Conservation (phyloP, 768 basidiomycete species). For the Mycena albidolilacea region DNA sequence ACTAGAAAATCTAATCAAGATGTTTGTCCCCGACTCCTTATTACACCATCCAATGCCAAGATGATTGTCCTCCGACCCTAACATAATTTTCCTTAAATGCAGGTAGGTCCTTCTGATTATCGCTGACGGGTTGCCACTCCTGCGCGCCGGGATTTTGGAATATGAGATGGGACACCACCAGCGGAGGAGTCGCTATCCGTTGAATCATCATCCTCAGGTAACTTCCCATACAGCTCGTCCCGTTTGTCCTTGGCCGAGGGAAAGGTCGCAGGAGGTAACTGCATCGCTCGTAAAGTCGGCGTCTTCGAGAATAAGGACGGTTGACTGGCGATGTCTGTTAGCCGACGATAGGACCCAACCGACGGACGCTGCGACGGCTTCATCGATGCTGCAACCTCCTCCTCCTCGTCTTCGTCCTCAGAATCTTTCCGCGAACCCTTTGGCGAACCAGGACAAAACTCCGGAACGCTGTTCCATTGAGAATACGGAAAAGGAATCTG, state of each 20-base stretch:
- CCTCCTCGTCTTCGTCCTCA: conserved; percentile 59
- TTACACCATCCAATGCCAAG: too few species aligned
- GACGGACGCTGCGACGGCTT: conserved; percentile 40
- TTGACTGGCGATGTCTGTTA: conserved; percentile 70
- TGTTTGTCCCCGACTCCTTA: too few species aligned
- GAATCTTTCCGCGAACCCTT: conserved; percentile 59
- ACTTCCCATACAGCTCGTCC: conserved; percentile 55
- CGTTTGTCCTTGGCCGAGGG: conserved; percentile 46
- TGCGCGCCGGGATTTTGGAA: conserved; percentile 71
- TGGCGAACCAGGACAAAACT: conserved; percentile 41
- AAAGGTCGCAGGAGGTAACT: conserved; percentile 45
- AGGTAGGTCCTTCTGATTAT: neutral
- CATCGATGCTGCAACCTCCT: conserved; percentile 46
- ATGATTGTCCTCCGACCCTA: too few species aligned
- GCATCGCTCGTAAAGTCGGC: conserved; percentile 44
- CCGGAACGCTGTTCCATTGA: conserved; percentile 52
- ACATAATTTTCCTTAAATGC: too few species aligned
- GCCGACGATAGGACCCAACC: conserved; percentile 55
- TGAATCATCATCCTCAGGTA: conserved; percentile 53
- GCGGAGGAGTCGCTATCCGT: conserved; percentile 56
- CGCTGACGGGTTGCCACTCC: conserved; percentile 46
- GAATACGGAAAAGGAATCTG: conserved; percentile 71
- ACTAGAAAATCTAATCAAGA: too few species aligned
- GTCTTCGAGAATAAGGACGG: conserved; percentile 49
- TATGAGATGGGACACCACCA: conserved; percentile 63